These are phyloP conservation scores for Vachellia collinsii DNA, from an alignment of 306 rosid species.

Conservation along the genomic window DNA sequence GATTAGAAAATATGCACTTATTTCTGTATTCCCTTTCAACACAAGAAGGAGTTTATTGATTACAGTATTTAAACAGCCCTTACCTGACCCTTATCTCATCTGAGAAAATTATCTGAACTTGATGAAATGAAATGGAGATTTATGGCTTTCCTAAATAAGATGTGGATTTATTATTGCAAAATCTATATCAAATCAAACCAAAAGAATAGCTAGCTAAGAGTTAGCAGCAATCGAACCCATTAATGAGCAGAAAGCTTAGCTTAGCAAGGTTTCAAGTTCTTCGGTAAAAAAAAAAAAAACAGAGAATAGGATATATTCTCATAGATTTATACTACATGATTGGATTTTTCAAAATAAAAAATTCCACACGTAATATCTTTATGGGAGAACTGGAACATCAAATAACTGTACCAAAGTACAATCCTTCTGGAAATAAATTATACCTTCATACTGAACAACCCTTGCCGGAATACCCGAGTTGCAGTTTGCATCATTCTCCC, in stretches of 20 bases:
- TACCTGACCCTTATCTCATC: too few species aligned
- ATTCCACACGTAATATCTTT: neutral
- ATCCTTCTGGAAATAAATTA: conserved; percentile 18
- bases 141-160: neutral
- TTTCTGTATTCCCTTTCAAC: neutral
- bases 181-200: conserved; percentile 12
- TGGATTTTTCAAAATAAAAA: neutral
- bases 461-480: conserved; percentile 85
- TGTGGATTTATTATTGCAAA: conserved; percentile 18
- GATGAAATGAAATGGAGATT: conserved; percentile 8
- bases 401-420: neutral
- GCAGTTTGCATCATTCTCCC: conserved; percentile 67
- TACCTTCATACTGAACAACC: conserved; percentile 96
- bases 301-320: neutral
- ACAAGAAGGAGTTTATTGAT: too few species aligned
- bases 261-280: neutral
- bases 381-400: neutral
- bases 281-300: neutral
- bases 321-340: neutral
- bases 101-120: neutral
- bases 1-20: neutral
- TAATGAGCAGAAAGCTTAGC: neutral
- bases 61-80: too few species aligned
- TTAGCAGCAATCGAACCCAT: neutral
- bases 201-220: conserved; percentile 14